Conservation (phyloP, 2,329 filamentous ascomycete species). For the Bipolaris cookei region DNA sequence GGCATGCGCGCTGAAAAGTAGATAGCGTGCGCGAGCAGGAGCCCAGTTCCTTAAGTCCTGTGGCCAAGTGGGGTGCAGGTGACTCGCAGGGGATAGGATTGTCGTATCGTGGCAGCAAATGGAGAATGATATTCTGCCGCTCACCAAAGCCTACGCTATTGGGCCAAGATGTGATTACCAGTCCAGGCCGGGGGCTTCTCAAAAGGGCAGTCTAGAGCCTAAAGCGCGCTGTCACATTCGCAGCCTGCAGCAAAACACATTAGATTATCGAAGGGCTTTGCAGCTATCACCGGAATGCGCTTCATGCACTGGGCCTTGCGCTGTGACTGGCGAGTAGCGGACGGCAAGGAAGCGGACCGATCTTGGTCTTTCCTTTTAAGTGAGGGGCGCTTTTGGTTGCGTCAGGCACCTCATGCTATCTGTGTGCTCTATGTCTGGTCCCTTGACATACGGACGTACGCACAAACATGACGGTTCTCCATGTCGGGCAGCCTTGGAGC, state of each 20-base stretch:
- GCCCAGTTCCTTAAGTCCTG: conserved; percentile 44
- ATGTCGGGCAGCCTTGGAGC: conserved; percentile 10
- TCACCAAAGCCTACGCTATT: conserved; percentile 44
- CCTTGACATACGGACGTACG: conserved; percentile 6
- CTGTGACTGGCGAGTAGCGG: conserved; percentile 38
- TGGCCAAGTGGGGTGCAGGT: conserved; percentile 37
- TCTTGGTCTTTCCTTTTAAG: conserved; percentile 28
- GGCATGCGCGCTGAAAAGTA: conserved; percentile 21
- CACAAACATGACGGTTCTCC: background rate
- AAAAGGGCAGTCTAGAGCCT: conserved; percentile 32
- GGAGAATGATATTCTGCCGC: conserved; percentile 45
- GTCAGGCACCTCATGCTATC: conserved; percentile 33
- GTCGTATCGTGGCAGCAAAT: conserved; percentile 44
- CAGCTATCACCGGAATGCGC: conserved; percentile 23
- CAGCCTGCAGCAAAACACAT: conserved; percentile 32
- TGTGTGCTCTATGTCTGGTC: conserved; percentile 22
- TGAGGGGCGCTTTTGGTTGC: conserved; percentile 45
- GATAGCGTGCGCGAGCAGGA: conserved; percentile 38
- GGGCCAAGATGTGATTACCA: conserved; percentile 49
- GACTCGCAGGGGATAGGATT: conserved; percentile 40
- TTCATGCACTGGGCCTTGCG: conserved; percentile 27
- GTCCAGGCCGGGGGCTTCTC: conserved; percentile 30
- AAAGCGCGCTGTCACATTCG: conserved; percentile 36
- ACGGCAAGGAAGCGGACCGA: conserved; percentile 32
- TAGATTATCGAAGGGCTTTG: conserved; percentile 25